Evolutionary conservation across 2,329 filamentous ascomycete species (phyloP).

Genomic region (Exophiala xenobiotica): DNA sequence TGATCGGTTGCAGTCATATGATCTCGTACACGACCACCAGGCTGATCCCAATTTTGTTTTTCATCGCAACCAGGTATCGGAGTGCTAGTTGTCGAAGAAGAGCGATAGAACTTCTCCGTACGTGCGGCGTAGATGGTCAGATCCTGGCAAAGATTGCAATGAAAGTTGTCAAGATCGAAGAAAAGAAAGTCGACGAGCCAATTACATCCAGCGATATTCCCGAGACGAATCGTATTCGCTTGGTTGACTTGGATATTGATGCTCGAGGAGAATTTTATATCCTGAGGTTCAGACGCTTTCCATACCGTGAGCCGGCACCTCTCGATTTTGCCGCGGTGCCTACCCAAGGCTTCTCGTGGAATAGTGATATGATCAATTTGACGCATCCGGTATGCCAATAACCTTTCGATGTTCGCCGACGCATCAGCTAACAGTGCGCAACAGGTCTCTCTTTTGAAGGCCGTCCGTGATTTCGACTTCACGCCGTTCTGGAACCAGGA

Average conservation of each 20-base stretch:
- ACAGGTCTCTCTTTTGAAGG: not conserved
- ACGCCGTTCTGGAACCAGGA: conserved; percentile 17
- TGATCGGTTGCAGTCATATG: conserved; percentile 8
- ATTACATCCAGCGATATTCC: conserved; percentile 19
- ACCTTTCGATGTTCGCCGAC: no score
- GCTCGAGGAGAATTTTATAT: not conserved
- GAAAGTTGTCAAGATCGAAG: conserved; percentile 17
- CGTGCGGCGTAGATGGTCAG: conserved; percentile 17
- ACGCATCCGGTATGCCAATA: no score
- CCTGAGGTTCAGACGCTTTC: conserved; percentile 6
- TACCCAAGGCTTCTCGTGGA: conserved; percentile 3
- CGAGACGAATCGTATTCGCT: conserved; percentile 10
- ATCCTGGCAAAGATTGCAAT: conserved; percentile 15
- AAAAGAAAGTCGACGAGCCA: conserved; percentile 6
- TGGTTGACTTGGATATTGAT: conserved; percentile 6
- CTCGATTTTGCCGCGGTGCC: conserved; percentile 2
- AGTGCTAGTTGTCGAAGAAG: conserved; percentile 12
- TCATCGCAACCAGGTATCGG: conserved; percentile 23
- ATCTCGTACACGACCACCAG: not conserved
- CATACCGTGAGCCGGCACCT: conserved; percentile 1
- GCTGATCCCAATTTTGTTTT: conserved; percentile 18
- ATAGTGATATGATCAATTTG: no score
- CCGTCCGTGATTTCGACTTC: conserved; percentile 15
- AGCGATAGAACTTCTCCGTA: conserved; percentile 11
- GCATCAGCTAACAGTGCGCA: no score